Percentiles rank a stretch among this genome's conserved stretches.
phyloP scores from a whole-genome alignment of 495 filamentous ascomycete genomes.

The Corynascus novoguineensis region DNA sequence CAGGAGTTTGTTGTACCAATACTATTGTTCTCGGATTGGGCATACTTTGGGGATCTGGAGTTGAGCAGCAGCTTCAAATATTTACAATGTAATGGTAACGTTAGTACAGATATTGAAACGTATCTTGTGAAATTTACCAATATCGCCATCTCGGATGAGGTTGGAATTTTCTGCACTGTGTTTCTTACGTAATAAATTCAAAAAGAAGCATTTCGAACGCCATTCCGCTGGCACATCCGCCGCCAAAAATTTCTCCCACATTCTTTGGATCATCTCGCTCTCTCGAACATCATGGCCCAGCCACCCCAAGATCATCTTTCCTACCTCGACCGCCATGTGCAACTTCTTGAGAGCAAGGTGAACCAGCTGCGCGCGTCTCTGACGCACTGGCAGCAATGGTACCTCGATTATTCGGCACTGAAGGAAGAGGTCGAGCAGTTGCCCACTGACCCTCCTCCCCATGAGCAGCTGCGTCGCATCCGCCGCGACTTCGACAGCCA shows the following conservation, averaged over 20 bases:
- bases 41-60: neutral
- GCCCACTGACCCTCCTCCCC: slow-evolving; percentile 43
- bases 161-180: slow-evolving; percentile 1
- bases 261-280: neutral
- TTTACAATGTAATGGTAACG: neutral
- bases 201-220: neutral
- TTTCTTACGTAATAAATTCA: neutral
- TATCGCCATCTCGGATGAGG: neutral
- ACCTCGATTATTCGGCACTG: slow-evolving; percentile 83
- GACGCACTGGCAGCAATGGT: slow-evolving; percentile 81
- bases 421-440: slow-evolving; percentile 66
- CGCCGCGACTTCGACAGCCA: slow-evolving; percentile 40
- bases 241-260: neutral
- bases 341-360: slow-evolving; percentile 69
- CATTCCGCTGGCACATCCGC: neutral
- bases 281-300: slow-evolving; percentile 22
- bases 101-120: neutral
- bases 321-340: slow-evolving; percentile 67
- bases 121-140: neutral
- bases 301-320: slow-evolving; percentile 41
- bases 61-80: too few relatives aligned
- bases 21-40: neutral
- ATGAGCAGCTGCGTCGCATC: slow-evolving; percentile 42
- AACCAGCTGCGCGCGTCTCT: slow-evolving; percentile 69
- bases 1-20: neutral